Base-by-base conservation (phyloP, 345 rosid genomes). In the Pugionium cornutum region DNA sequence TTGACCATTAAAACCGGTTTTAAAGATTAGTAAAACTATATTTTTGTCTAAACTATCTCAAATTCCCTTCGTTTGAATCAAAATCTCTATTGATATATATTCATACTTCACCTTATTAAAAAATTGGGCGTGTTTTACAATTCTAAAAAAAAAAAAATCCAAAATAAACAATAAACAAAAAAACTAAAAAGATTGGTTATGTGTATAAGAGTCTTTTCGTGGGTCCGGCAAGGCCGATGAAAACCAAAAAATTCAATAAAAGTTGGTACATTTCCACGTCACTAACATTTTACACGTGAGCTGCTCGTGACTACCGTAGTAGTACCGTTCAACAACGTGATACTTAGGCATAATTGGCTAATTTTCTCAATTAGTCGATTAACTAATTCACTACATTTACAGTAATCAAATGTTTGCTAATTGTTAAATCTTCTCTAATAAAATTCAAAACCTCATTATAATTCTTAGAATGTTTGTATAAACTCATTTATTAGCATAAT, bases 261-360 rank as follows among this genome's bases (percentile, higher is more conserved):
- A 62, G 57, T 62, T 54, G 58, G 36, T 54, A 54, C 30, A 37
- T 30, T 18, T 45, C 54, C 68, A 70, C 62, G 68, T 45, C 61
- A 7, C 45, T 44, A 55, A 44, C 62, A 45, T 44, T 61, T 53
- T 70, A 54, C 68, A 55, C 43, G 75, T 68, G 50, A 56, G 56
- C 51, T 46, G 39, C 71, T 37, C 28, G 39, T 62, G 56, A 70
- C 55, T 25, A 53, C 68, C 52, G 45, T 25, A 25, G 29, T 40
- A n/a, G 7, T 6, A 41, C 68, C 51, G 42, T 33, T 42, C 33
- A 51, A 25, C 41, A 64, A 10, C 53, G 57, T 49, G 30, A 62
- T 62, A 34, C 35, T 7, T 18, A 18, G 18, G 18, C 18, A 18
- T 18, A 18, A 18, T 18, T 18, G 18, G 18, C 57, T 63, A 50